Percentiles rank a stretch among this genome's conserved stretches.
phyloP scores from a whole-genome alignment of 345 rosid species.

The Punica granatum region DNA sequence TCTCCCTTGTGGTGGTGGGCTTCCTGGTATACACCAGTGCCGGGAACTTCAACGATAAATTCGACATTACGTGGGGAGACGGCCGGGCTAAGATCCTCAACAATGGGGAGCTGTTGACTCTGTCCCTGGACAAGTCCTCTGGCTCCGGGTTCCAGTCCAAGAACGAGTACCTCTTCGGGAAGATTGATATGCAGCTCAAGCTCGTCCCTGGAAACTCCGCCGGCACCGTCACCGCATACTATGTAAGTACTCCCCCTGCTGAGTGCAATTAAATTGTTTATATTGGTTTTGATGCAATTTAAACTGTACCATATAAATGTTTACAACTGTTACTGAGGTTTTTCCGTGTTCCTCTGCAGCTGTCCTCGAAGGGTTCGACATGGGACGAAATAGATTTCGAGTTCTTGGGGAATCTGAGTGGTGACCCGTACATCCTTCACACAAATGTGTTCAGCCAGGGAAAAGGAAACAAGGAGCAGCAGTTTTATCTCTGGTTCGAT shows the following conservation, averaged over 20 bases:
- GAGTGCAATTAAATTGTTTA: background rate
- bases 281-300: no score
- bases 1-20: background rate
- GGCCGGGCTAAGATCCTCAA: slow-evolving; percentile 49
- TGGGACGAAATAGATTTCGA: slow-evolving; percentile 70
- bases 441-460: slow-evolving; percentile 53
- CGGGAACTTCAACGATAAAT: slow-evolving; percentile 34
- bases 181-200: slow-evolving; percentile 47
- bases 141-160: slow-evolving; percentile 64
- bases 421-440: slow-evolving; percentile 60
- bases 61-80: slow-evolving; percentile 54
- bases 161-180: slow-evolving; percentile 46
- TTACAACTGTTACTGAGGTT: background rate
- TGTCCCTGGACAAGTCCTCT: slow-evolving; percentile 42
- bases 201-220: slow-evolving; percentile 58
- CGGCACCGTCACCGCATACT: slow-evolving; percentile 51
- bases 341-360: slow-evolving; percentile 17
- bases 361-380: slow-evolving; percentile 50
- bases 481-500: slow-evolving; percentile 60
- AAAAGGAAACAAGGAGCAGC: slow-evolving; percentile 59
- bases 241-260: slow-evolving; percentile 24
- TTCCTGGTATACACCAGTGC: slow-evolving; percentile 8
- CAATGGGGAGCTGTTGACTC: slow-evolving; percentile 53
- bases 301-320: no score
- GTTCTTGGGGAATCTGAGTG: slow-evolving; percentile 56